Percentiles rank a stretch among this genome's conserved stretches.
Evolutionary conservation across 331 rosid species (phyloP).

Genomic region (Erythrophleum ivorense): DNA sequence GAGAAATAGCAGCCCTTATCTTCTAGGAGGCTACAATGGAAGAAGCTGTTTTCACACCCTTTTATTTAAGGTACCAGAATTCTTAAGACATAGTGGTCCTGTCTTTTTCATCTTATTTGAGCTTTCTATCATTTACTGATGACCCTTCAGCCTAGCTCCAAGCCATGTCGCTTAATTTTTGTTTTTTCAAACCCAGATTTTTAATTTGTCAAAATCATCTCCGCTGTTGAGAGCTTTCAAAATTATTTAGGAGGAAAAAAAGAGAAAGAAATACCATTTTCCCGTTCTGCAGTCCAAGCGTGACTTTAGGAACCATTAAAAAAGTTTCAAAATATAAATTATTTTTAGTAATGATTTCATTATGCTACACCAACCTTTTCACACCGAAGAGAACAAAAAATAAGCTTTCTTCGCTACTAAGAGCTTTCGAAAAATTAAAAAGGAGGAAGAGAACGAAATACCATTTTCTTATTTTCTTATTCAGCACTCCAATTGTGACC

Average conservation of each 20-base stretch:
- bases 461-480: background rate
- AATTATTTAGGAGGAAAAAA: too few relatives aligned
- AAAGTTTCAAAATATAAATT: background rate
- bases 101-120: too few relatives aligned
- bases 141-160: too few relatives aligned
- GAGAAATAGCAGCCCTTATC: conserved; percentile 10
- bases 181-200: too few relatives aligned
- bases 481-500: background rate
- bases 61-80: background rate
- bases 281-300: background rate
- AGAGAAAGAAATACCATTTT: background rate
- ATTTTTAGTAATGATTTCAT: background rate
- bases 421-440: too few relatives aligned
- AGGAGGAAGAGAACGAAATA: background rate
- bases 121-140: too few relatives aligned
- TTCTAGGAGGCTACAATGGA: conserved; percentile 18
- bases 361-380: conserved; percentile 17
- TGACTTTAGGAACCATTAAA: background rate
- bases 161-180: too few relatives aligned
- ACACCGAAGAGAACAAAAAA: background rate
- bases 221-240: background rate
- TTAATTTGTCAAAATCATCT: background rate
- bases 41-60: conserved; percentile 30
- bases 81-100: background rate
- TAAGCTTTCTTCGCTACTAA: background rate